Conservation (phyloP, 1,139 yeast genomes). For the Waltiozyma sp. region DNA sequence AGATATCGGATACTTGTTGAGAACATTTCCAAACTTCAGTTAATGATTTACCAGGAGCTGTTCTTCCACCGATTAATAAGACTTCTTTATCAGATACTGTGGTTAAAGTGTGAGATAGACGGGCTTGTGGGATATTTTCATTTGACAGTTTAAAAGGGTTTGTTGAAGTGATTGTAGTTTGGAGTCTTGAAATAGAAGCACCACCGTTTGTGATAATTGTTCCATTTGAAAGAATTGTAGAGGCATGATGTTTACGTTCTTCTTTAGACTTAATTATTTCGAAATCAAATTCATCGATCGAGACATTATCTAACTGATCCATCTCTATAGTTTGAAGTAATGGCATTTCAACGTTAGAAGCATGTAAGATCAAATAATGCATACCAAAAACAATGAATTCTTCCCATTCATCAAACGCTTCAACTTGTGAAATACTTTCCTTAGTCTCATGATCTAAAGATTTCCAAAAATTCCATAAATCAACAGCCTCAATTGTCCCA, state of each 20-base stretch:
- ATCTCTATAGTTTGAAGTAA: too few relatives aligned
- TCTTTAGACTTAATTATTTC: background rate
- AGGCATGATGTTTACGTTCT: constrained; percentile 41
- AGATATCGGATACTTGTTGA: background rate
- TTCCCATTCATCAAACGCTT: constrained; percentile 77
- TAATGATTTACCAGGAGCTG: constrained; percentile 41
- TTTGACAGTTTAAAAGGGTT: background rate
- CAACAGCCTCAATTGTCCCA: constrained; percentile 35
- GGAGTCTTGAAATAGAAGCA: constrained; percentile 33
- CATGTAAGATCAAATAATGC: constrained; percentile 63
- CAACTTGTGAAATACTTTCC: constrained; percentile 36
- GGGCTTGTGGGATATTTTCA: constrained; percentile 20
- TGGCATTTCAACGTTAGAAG: constrained; percentile 29
- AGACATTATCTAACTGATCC: too few relatives aligned
- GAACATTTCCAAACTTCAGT: constrained; percentile 28
- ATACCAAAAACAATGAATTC: constrained; percentile 71
- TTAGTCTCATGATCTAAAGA: constrained; percentile 29
- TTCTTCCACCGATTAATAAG: constrained; percentile 59
- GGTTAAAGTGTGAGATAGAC: constrained; percentile 54
- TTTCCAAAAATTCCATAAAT: constrained; percentile 51
- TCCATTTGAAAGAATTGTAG: constrained; percentile 20
- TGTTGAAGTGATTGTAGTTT: constrained; percentile 1
- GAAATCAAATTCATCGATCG: background rate
- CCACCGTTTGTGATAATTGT: constrained; percentile 44
- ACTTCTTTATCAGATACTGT: constrained; percentile 19